phyloP scores from a whole-genome alignment of 805 yeast species.

The Kregervanrija delftensis region DNA sequence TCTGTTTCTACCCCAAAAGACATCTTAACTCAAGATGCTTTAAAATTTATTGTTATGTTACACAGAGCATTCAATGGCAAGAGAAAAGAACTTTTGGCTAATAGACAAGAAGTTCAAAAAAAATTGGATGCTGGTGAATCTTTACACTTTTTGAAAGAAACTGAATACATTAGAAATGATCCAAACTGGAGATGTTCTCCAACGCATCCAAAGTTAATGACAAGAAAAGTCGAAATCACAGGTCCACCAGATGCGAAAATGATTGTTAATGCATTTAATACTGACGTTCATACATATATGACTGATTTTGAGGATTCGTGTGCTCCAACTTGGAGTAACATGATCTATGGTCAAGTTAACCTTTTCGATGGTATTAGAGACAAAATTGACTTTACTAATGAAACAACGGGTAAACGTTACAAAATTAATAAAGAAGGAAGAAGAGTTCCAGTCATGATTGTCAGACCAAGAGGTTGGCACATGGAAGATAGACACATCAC shows the following conservation, averaged over 20 bases:
- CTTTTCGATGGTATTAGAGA: constrained; percentile 70
- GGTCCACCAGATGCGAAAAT: constrained; percentile 83
- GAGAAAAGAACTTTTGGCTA: constrained; percentile 51
- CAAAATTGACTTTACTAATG: constrained; percentile 45
- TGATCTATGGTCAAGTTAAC: constrained; percentile 77
- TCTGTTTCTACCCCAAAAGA: constrained; percentile 42
- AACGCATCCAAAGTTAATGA: constrained; percentile 64
- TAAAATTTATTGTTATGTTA: constrained; percentile 62
- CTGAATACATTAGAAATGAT: constrained; percentile 62
- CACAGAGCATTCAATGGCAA: constrained; percentile 66
- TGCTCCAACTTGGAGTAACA: constrained; percentile 77
- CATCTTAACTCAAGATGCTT: constrained; percentile 50
- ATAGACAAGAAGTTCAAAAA: constrained; percentile 55
- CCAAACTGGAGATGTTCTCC: constrained; percentile 72
- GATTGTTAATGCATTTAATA: constrained; percentile 77
- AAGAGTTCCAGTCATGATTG: constrained; percentile 70
- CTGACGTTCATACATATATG: constrained; percentile 77
- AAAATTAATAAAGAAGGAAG: constrained; percentile 38
- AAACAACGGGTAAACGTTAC: constrained; percentile 32
- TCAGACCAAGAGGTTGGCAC: constrained; percentile 89
- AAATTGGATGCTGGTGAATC: constrained; percentile 54
- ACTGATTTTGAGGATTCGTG: constrained; percentile 82
- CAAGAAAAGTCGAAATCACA: constrained; percentile 75
- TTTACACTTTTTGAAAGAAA: constrained; percentile 62
- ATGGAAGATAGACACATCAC: constrained; percentile 65